These are phyloP conservation scores for Tuber aestivum DNA, from an alignment of 495 filamentous ascomycete genomes.

Conservation along the genomic window DNA sequence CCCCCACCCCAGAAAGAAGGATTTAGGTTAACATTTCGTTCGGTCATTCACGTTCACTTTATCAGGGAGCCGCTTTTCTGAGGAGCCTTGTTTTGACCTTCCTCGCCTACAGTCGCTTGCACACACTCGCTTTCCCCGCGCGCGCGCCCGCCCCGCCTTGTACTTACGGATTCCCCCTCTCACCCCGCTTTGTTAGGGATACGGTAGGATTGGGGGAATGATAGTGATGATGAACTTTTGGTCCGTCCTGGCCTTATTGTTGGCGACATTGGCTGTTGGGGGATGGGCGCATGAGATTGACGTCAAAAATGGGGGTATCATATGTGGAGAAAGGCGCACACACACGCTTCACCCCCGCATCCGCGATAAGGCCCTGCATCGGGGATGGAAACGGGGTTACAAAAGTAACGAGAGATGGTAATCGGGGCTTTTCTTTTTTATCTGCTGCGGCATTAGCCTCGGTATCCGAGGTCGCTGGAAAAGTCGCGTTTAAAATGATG, in stretches of 20 bases:
- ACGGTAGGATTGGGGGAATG: background rate
- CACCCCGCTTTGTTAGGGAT: background rate
- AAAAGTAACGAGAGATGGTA: background rate
- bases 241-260: background rate
- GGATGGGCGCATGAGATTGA: background rate
- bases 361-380: background rate
- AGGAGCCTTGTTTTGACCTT: background rate
- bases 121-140: background rate
- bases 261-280: background rate
- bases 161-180: background rate
- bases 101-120: background rate
- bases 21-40: background rate
- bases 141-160: background rate
- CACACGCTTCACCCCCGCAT: background rate
- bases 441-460: constrained; percentile 51
- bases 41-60: background rate
- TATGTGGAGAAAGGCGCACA: background rate
- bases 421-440: background rate
- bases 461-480: constrained; percentile 56
- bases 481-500: constrained; percentile 60
- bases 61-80: background rate
- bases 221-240: background rate
- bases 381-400: background rate
- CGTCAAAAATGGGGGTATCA: background rate
- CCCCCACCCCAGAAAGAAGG: no score